Base-by-base conservation (phyloP, 371 early-diverging fungal species). In the Rhizopus arrhizus region DNA sequence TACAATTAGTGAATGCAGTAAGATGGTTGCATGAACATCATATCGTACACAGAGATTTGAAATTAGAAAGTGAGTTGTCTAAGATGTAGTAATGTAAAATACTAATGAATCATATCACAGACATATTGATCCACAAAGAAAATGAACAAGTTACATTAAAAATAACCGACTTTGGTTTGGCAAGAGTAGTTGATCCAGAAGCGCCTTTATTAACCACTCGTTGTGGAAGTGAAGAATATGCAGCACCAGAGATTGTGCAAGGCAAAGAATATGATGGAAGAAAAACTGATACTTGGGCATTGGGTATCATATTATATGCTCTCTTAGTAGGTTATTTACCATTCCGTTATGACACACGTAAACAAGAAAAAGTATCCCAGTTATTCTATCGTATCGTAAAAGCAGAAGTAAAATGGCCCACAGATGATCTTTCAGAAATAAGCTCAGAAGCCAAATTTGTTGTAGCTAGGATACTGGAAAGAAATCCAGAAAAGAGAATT, bases 241-340 rank as follows among this genome's bases (percentile, higher is more conserved):
- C 92, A 4, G 89, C 94, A 22, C 95, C 95, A 0, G 94, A 95
- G 66, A 79, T 93, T 42, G 79, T 93, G 31, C 77, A 89, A 15
- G 81, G 80, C 2, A 71, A 81, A 40, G 71, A 76, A 1, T 89
- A 90, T 56, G 86, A 89, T 61, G 86, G 87, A 5, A 75, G 85
- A 12, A 70, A 79, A 54, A 83, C 86, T 0, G 91, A 91, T 60
- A 77, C 83, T 11, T 91, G 92, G 92, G 73, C 87, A 5, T 66
- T 89, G n/a, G 92, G 92, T 35, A 82, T 89, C 40, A 79, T 92
- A 5, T 69, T 91, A 13, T 91, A 86, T 56, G 78, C 81, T 10
- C 62, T 90, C 13, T 46, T 87, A 5, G 81, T 82, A 7, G 77
- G 76, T 3, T 74, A 76, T 61, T 62, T 88, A 46, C 87, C 87